Evolutionary conservation across 345 rosid species (phyloP).

Genomic region (Dipteronia sinensis): DNA sequence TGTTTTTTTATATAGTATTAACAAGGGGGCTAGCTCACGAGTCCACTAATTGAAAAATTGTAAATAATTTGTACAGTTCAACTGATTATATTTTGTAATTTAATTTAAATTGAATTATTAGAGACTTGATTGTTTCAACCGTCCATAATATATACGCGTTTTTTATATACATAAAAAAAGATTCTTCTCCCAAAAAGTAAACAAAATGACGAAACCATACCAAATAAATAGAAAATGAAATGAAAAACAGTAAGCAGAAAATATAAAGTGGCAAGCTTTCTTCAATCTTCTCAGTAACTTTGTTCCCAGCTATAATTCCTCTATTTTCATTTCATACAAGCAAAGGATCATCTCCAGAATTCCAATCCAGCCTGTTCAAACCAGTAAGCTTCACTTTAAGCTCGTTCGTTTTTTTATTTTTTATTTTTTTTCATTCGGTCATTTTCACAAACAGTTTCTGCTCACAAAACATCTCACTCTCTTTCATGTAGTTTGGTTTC

Average conservation of each 20-base stretch:
- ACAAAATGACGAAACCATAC: too few relatives aligned
- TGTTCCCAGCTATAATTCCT: neutral
- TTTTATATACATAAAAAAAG: too few relatives aligned
- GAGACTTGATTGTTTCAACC: too few relatives aligned
- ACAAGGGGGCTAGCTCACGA: too few relatives aligned
- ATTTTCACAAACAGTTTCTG: slow-evolving; percentile 39
- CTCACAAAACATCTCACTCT: neutral
- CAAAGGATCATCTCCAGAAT: neutral
- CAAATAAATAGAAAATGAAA: neutral
- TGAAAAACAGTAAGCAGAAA: neutral
- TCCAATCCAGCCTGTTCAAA: neutral
- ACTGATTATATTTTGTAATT: too few relatives aligned
- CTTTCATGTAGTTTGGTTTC: neutral
- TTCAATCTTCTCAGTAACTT: neutral
- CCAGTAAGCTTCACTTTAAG: neutral
- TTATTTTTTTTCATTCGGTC: slow-evolving; percentile 22
- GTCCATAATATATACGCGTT: too few relatives aligned
- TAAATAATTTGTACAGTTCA: too few relatives aligned
- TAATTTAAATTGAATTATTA: too few relatives aligned
- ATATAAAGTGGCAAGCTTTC: neutral
- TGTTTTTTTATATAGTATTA: too few relatives aligned
- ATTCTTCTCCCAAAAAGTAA: too few relatives aligned
- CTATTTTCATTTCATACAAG: neutral
- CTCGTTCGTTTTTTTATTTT: neutral
- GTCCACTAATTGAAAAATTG: too few relatives aligned